Base-by-base conservation (phyloP, 768 basidiomycete genomes). In the Termitomyces sp. region DNA sequence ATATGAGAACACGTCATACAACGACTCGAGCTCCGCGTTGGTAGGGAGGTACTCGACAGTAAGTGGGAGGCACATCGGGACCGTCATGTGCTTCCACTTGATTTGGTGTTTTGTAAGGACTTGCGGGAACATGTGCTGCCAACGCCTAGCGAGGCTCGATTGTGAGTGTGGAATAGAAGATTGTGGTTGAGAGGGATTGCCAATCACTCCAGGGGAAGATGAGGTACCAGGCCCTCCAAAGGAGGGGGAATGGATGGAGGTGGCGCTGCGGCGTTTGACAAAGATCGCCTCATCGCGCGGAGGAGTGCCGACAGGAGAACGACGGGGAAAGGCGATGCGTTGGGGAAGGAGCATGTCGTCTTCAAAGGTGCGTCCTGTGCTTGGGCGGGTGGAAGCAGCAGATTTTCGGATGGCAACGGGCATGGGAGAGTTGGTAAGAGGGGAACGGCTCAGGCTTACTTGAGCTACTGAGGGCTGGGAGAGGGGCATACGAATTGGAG, bases 21-120 rank as follows among this genome's bases (percentile, higher is more conserved):
- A 80, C 3, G 82, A 79, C 59, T 92, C 86, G 7, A 94, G 76
- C 67, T 95, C 90, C 24, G 84, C 74, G 20, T 76, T 77, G 10
- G 85, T 81, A 0, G 96, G 95, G 62, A 96, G 87, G 66, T 92
- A 84, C 66, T 96, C 94, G 13, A 90, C 88, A 0, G 94, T 94
- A 52, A 98, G 79, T 6, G 96, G 96, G 2, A 98, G 79, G 65
- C 92, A 95, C 11, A 85, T 82, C 0, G 95, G 94, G 0, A 90
- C 88, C 52, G 87, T 80, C 67, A 94, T 85, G 10, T 87, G 87
- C 62, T 83, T 85, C 96, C 96, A 98, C 68, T 98, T 97, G 70
- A 94, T 81, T 46, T 95, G 87, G 59, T 94, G 86, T 68, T 92
- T 89, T 67, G 83, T 87, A 26, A 81, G 69, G 7, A 86, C 82